Conservation (phyloP, 176 grass and related monocot species). For the Oryza australiensis region DNA sequence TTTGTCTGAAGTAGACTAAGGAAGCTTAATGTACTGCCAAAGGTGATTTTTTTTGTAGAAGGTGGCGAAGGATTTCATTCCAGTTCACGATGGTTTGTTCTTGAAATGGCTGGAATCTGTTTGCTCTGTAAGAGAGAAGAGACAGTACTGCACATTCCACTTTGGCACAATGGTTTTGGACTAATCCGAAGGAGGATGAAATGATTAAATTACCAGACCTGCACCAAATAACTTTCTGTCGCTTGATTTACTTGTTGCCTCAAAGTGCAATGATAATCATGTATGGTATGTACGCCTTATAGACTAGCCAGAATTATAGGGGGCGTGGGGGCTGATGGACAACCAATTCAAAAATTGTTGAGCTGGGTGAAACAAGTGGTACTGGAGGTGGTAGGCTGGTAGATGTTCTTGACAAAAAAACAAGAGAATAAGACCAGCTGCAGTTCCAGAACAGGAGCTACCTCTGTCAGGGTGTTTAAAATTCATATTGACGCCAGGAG, state of each 20-base stretch:
- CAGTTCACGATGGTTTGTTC: neutral
- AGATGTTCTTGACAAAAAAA: neutral
- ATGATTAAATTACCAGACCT: neutral
- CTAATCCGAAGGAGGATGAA: too few species aligned
- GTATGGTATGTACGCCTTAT: neutral
- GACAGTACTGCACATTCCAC: neutral
- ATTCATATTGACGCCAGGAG: neutral
- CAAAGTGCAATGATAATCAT: neutral
- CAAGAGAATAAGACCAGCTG: neutral
- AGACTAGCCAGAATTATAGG: neutral
- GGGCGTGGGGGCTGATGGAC: neutral
- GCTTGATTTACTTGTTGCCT: neutral
- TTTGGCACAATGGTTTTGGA: neutral
- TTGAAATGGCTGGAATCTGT: neutral
- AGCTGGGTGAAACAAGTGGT: neutral
- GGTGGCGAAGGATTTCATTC: too few species aligned
- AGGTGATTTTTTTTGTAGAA: too few species aligned
- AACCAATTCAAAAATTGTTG: neutral
- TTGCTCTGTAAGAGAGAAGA: neutral
- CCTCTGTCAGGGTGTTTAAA: neutral
- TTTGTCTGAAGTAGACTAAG: too few species aligned
- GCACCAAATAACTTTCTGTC: neutral
- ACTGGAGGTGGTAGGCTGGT: neutral
- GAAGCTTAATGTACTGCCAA: too few species aligned
- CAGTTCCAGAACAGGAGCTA: neutral